Percentiles rank a stretch among this genome's conserved stretches.
phyloP scores from a whole-genome alignment of 2,329 filamentous ascomycete species.

The Scorias spongiosa region DNA sequence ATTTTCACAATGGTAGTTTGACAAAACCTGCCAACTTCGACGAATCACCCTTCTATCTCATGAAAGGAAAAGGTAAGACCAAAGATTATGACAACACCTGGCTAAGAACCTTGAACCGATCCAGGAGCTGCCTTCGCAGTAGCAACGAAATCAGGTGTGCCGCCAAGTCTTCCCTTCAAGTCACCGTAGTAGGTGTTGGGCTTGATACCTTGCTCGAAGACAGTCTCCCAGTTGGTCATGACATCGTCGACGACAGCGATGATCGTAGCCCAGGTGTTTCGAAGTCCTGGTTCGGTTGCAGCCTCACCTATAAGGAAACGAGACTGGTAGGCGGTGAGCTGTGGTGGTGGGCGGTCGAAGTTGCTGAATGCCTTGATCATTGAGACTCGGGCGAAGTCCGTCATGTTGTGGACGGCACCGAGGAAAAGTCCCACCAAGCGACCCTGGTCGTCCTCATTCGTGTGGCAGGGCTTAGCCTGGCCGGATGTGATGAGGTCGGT shows the following conservation, averaged over 20 bases:
- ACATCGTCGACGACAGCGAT: not conserved
- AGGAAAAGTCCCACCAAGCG: not conserved
- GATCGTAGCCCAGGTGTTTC: not conserved
- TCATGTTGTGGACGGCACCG: not conserved
- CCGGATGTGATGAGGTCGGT: not conserved
- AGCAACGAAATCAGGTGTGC: not conserved
- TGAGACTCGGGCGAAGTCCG: not conserved
- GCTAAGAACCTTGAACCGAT: not conserved
- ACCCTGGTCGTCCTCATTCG: not conserved
- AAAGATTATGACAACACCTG: too few relatives aligned
- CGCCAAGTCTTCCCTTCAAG: not conserved
- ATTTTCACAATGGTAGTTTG: too few relatives aligned
- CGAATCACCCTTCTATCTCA: too few relatives aligned
- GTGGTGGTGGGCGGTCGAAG: slow-evolving; percentile 1
- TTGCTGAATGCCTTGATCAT: slow-evolving; percentile 1
- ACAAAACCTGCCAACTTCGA: too few relatives aligned
- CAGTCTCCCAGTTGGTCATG: not conserved
- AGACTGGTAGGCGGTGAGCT: not conserved
- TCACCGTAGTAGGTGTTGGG: not conserved
- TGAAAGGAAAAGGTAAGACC: too few relatives aligned
- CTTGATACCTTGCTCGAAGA: not conserved
- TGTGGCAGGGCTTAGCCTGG: not conserved
- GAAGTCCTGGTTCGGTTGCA: not conserved
- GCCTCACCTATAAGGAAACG: not conserved
- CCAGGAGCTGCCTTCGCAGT: not conserved